Conservation (phyloP, 768 basidiomycete species). For the Dictyophora rubrovolvata region DNA sequence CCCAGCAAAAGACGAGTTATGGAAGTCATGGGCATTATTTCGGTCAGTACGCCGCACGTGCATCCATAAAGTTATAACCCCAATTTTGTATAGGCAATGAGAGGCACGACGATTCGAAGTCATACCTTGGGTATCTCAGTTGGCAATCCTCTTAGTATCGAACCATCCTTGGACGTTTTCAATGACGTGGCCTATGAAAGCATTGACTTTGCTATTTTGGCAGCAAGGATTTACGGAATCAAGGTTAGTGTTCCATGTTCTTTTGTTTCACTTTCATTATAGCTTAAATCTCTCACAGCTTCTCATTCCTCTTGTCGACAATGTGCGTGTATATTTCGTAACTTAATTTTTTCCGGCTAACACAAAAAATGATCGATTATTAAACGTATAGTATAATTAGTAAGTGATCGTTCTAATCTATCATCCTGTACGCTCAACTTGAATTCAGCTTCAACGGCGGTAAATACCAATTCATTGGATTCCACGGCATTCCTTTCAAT, state of each 20-base stretch:
- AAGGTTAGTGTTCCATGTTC: neutral
- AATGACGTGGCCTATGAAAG: slow-evolving; percentile 20
- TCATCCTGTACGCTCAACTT: neutral
- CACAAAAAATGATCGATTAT: neutral
- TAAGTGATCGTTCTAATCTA: neutral
- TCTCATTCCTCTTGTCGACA: slow-evolving; percentile 13
- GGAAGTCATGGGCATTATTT: slow-evolving; percentile 18
- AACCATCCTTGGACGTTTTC: slow-evolving; percentile 18
- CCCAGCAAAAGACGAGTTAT: slow-evolving; percentile 17
- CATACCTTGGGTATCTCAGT: slow-evolving; percentile 22
- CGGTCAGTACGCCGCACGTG: slow-evolving; percentile 8
- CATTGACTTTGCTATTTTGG: slow-evolving; percentile 22
- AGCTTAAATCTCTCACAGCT: neutral
- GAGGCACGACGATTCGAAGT: slow-evolving; percentile 18
- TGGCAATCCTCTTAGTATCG: slow-evolving; percentile 20
- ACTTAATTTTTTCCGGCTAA: neutral
- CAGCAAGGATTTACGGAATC: slow-evolving; percentile 17
- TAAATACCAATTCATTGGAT: slow-evolving; percentile 23
- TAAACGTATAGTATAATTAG: slow-evolving; percentile 12
- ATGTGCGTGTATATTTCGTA: slow-evolving; percentile 7
- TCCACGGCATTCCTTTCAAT: slow-evolving; percentile 8
- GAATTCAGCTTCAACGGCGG: slow-evolving; percentile 17
- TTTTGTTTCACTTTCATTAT: neutral
- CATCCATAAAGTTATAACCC: slow-evolving; percentile 1
- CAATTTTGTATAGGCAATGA: slow-evolving; percentile 14